These are phyloP conservation scores for Quercus agrifolia DNA, from an alignment of 306 rosid species.

Conservation along the genomic window DNA sequence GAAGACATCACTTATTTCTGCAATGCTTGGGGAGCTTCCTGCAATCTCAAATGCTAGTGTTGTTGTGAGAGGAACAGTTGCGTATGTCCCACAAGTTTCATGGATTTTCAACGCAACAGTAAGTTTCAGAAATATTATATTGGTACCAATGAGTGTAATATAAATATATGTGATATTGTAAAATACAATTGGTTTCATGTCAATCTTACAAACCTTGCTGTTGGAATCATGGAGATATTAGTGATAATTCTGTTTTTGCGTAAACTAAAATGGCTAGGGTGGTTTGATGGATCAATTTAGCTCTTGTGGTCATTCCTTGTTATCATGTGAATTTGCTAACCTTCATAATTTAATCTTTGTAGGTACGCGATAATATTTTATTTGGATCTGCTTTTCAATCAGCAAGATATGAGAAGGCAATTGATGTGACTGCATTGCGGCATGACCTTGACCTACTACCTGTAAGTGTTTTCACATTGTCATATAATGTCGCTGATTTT, in stretches of 20 bases:
- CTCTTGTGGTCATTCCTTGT: not conserved
- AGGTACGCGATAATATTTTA: slow-evolving; percentile 85
- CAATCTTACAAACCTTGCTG: not conserved
- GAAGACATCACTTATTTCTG: slow-evolving; percentile 54
- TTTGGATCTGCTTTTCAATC: slow-evolving; percentile 72
- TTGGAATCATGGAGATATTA: not conserved
- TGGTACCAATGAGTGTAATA: not conserved
- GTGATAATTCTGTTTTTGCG: not conserved
- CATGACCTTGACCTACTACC: slow-evolving; percentile 79
- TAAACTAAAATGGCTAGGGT: not conserved
- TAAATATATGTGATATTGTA: not conserved
- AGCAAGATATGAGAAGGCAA: slow-evolving; percentile 61
- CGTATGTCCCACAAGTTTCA: slow-evolving; percentile 94
- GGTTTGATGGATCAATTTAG: not conserved
- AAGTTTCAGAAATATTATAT: slow-evolving; percentile 31
- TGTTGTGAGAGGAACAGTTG: slow-evolving; percentile 60
- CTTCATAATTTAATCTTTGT: slow-evolving; percentile 8
- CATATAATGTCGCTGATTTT: not conserved
- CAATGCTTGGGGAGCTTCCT: slow-evolving; percentile 64
- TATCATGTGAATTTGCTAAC: not conserved
- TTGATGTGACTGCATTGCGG: slow-evolving; percentile 62
- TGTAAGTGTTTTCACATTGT: slow-evolving; percentile 39
- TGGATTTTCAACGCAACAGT: slow-evolving; percentile 97
- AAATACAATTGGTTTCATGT: not conserved
- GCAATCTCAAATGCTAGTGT: slow-evolving; percentile 38